phyloP scores from a whole-genome alignment of 1,284 basidiomycete species.

The Fistulinella cinereoalba region DNA sequence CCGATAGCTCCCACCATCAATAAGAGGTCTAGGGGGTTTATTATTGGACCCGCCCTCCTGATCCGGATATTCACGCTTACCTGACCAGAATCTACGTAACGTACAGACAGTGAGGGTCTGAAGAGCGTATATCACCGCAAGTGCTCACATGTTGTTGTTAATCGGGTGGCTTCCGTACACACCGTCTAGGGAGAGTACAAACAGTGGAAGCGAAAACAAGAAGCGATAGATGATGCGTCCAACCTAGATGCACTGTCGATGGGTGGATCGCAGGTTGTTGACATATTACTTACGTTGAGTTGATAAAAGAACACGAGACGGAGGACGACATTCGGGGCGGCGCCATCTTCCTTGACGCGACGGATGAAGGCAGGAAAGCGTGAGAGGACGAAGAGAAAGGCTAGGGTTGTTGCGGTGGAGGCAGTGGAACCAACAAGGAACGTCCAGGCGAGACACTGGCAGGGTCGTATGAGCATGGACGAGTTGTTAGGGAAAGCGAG shows the following conservation, averaged over 20 bases:
- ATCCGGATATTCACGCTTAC: conserved; percentile 33
- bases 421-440: conserved; percentile 64
- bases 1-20: conserved; percentile 67
- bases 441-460: conserved; percentile 63
- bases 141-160: conserved; percentile 52
- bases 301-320: conserved; percentile 69
- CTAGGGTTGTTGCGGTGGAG: conserved; percentile 59
- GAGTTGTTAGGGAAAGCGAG: conserved; percentile 1
- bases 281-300: conserved; percentile 56
- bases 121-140: not conserved
- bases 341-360: conserved; percentile 65
- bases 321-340: conserved; percentile 65
- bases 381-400: conserved; percentile 63
- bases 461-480: conserved; percentile 9
- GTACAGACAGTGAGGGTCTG: conserved; percentile 5
- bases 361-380: conserved; percentile 66
- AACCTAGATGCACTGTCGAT: conserved; percentile 37
- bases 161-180: conserved; percentile 48
- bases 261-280: conserved; percentile 1
- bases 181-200: conserved; percentile 62
- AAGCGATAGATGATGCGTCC: conserved; percentile 68
- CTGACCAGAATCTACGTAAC: conserved; percentile 47
- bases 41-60: too few species aligned
- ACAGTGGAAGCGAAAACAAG: conserved; percentile 61
- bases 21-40: conserved; percentile 65